Evolutionary conservation across 768 basidiomycete species (phyloP), one percentile per base, ranked within the genome.

Genomic region (Phaeolepiota aurea): DNA sequence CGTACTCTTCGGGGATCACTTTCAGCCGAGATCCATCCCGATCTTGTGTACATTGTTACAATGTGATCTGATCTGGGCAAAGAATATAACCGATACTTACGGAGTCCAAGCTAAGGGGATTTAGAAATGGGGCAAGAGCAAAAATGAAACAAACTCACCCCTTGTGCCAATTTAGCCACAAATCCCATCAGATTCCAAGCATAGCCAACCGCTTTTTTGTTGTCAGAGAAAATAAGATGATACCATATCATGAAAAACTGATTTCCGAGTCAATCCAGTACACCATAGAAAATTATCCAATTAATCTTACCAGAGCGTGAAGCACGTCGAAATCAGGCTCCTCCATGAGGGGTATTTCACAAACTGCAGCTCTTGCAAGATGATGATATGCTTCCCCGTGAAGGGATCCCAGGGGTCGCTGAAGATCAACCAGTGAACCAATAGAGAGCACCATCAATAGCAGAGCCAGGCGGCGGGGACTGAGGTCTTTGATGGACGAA

Each of bases 121-220:
- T 30, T 12, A 16, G 16, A 21, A 32, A 21, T 35, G 28, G 28
- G 14, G 28, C 25, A 7, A 28, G 5, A 19, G 33, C 33, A 35
- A 16, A 16, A 14, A 35, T n/a, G 23, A 20, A 34, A 44, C 38
- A 33, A 7, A 57, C 82, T 59, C 53, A 84, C 82, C 47, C 76
- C 79, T 56, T 82, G 82, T 4, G 82, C 79, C 13, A 86, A 60
- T 54, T 84, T 85, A 20, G 77, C 76, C 5, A 81, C 72, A 41
- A 86, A 77, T 14, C 83, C 82, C 76, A 85, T 78, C 32, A 84
- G 61, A 43, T 81, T 80, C 82, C 82, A 86, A 13, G 82, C 80
- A 44, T 83, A 80, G 12, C 80, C 78, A 10, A 80, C 70, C 0
- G 79, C 81, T 46, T 81, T 79, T 45, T 75, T 81, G 54, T 83